These are phyloP conservation scores for Gastrodia elata DNA, from an alignment of 106 monocot species.

Conservation along the genomic window DNA sequence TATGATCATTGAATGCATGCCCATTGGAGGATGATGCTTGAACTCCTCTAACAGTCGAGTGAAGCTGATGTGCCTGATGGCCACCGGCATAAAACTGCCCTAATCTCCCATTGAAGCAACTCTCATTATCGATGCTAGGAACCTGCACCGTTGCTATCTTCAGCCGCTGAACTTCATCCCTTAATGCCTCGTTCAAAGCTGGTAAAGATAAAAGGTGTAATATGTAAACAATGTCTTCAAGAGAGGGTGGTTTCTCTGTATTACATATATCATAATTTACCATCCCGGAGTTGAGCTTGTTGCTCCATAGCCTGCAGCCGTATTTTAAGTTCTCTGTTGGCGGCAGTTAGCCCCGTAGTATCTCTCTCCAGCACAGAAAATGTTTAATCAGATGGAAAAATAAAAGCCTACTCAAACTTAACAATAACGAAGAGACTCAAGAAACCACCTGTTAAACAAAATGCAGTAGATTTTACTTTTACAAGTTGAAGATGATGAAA, in stretches of 20 bases:
- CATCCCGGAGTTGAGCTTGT: slow-evolving; percentile 69
- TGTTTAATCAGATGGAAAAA: too few species aligned
- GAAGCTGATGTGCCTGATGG: slow-evolving; percentile 24
- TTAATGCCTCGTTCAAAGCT: slow-evolving; percentile 68
- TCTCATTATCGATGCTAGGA: slow-evolving; percentile 29
- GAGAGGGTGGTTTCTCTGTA: too few species aligned
- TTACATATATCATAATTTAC: too few species aligned
- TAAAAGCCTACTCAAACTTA: too few species aligned
- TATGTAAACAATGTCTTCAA: too few species aligned
- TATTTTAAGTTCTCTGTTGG: slow-evolving; percentile 88
- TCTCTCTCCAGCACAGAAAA: slow-evolving; percentile 46
- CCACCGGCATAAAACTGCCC: slow-evolving; percentile 16
- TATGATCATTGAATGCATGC: slow-evolving; percentile 15
- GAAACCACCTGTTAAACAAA: too few species aligned
- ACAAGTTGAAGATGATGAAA: too few species aligned
- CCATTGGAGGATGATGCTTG: slow-evolving; percentile 23
- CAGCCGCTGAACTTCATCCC: slow-evolving; percentile 73
- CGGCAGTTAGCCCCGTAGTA: slow-evolving; percentile 66
- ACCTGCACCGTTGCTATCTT: slow-evolving; percentile 60
- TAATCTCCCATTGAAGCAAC: slow-evolving; percentile 18
- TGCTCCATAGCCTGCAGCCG: slow-evolving; percentile 75
- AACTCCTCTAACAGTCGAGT: neutral
- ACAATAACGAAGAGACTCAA: too few species aligned
- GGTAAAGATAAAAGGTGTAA: too few species aligned
- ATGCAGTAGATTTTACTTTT: too few species aligned